These are phyloP conservation scores for Jackrogersella minutella DNA, from an alignment of 495 filamentous ascomycete species.

Conservation along the genomic window DNA sequence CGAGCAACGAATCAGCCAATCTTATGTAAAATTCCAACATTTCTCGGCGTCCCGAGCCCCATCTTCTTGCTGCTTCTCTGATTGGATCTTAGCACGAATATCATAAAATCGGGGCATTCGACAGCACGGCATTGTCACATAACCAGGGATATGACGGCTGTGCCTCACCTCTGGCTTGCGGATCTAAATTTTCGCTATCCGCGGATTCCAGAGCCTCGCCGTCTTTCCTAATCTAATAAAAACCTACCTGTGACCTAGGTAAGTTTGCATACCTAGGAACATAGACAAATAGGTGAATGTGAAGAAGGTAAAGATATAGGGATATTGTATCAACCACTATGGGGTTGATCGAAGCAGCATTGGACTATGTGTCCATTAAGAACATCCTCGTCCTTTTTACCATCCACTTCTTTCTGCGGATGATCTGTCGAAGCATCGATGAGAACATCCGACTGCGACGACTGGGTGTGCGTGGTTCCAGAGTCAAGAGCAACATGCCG, in stretches of 20 bases:
- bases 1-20: not conserved
- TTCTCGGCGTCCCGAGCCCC: not conserved
- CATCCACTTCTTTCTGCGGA: slow-evolving; percentile 42
- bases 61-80: not conserved
- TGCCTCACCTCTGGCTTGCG: too few species aligned
- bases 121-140: too few species aligned
- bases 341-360: slow-evolving; percentile 49
- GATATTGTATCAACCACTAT: slow-evolving; percentile 37
- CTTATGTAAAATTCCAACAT: not conserved
- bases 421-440: slow-evolving; percentile 40
- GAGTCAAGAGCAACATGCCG: slow-evolving; percentile 24
- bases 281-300: slow-evolving; percentile 1
- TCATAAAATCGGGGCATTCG: not conserved
- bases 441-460: slow-evolving; percentile 52
- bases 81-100: not conserved
- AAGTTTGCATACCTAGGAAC: too few species aligned
- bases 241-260: too few species aligned
- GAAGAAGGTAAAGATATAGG: not conserved
- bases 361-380: slow-evolving; percentile 50
- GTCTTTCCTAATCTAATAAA: not conserved
- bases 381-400: slow-evolving; percentile 37
- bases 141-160: too few species aligned
- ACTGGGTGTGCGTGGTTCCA: slow-evolving; percentile 50
- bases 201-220: not conserved
- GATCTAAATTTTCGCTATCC: too few species aligned